Evolutionary conservation across 495 filamentous ascomycete genomes (phyloP).

Genomic region (Xylaria flabelliformis): DNA sequence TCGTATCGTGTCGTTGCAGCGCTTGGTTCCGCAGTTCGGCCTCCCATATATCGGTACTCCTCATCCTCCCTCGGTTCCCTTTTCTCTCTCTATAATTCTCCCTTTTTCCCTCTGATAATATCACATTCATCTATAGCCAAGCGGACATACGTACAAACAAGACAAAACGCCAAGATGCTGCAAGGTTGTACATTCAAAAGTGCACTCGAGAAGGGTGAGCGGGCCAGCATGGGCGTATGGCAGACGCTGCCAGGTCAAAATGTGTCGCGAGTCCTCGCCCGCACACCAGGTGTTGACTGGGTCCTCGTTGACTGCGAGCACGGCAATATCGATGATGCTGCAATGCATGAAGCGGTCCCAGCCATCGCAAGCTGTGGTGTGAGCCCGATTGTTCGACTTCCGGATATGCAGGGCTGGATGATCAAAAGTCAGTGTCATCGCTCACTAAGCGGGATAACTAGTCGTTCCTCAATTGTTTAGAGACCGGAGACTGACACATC

Average conservation of each 20-base stretch:
- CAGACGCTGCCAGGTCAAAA: slow-evolving; percentile 80
- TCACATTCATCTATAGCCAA: not conserved
- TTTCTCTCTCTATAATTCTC: not conserved
- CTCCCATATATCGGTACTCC: not conserved
- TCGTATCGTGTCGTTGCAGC: not conserved
- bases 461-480: not conserved
- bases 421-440: slow-evolving; percentile 65
- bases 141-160: slow-evolving; percentile 14
- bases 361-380: slow-evolving; percentile 71
- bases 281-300: slow-evolving; percentile 71
- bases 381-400: slow-evolving; percentile 69
- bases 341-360: slow-evolving; percentile 85
- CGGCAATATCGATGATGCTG: slow-evolving; percentile 78
- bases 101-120: not conserved
- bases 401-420: slow-evolving; percentile 72
- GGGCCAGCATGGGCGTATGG: slow-evolving; percentile 69
- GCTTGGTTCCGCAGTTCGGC: slow-evolving; percentile 17
- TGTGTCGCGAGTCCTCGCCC: slow-evolving; percentile 69
- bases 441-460: not conserved
- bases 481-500: slow-evolving; percentile 19
- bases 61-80: not conserved
- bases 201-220: slow-evolving; percentile 60
- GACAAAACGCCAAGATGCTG: slow-evolving; percentile 59
- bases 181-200: slow-evolving; percentile 67
- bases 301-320: slow-evolving; percentile 79